Base-by-base conservation (phyloP, 1,284 basidiomycete species). In the Moesziomyces parantarcticus region DNA sequence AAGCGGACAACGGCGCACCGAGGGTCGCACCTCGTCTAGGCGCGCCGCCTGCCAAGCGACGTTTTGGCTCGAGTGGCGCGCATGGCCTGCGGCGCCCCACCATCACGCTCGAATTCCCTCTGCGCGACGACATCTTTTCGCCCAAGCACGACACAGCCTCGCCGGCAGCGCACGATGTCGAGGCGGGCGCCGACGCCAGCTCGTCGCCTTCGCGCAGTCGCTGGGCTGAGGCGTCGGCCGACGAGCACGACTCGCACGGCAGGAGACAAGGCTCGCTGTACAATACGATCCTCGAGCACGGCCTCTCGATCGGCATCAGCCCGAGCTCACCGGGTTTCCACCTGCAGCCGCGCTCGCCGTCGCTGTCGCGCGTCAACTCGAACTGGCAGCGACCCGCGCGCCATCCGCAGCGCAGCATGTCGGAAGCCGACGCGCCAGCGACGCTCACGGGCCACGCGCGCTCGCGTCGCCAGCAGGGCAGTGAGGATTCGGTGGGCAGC, bases 241-340 rank as follows among this genome's bases (percentile, higher is more conserved):
- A 56, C 5, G 56, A 55, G 18, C 46, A 53, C 47, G 50, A 64
- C 11, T 42, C 22, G 5, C 29, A 44, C 23, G 22, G 45, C 20
- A 44, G 48, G 34, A 40, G 62, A 13, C 50, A 52, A n/a, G 43
- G 54, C 5, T 66, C 59, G 44, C 39, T 76, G 42, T 78, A 78
- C 65, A 58, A 67, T 21, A 68, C 76, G 3, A 61, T 83, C 32
- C 58, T 82, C 13, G 75, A 79, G 46, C 77, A 81, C 25, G 81
- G 81, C 5, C 58, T 83, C 6, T 76, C 71, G 29, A 78, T 83
- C 22, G 81, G 81, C 13, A 61, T 83, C 36, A 75, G 75, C n/a
- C 79, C 80, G 1, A 75, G 73, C 50, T 81, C 79, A 29, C 81
- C 81, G 1, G 81, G 81, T 1, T 83, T 83, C 67, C 72, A 81